A percentile compares a stretch with the other conserved stretches of the same genome.
Conservation (phyloP, 495 filamentous ascomycete species). For the Podospora pseudocomata region DNA sequence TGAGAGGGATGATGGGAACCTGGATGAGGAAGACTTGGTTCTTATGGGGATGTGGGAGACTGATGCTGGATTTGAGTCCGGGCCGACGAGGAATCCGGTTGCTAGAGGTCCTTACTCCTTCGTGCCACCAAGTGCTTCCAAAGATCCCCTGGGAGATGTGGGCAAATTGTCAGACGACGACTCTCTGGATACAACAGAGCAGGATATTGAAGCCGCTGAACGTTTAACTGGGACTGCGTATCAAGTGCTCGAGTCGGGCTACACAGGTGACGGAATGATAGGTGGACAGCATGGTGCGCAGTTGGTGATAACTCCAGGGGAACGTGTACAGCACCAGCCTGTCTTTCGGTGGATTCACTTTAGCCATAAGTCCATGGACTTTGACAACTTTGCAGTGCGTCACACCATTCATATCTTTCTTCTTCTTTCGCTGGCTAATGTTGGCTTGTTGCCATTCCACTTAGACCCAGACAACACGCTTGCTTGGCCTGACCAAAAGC, state of each 20-base stretch:
- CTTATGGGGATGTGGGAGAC: background rate
- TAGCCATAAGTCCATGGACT: slow-evolving; percentile 9
- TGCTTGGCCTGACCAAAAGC: slow-evolving; percentile 4
- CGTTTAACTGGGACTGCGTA: background rate
- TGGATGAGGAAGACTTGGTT: background rate
- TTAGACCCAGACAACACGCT: background rate
- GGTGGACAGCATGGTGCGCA: background rate
- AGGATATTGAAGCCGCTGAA: background rate
- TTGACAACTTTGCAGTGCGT: slow-evolving; percentile 8
- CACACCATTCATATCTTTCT: background rate
- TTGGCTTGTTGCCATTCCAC: background rate
- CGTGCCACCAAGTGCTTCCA: background rate
- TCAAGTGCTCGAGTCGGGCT: slow-evolving; percentile 8
- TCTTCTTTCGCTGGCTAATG: background rate
- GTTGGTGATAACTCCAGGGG: background rate
- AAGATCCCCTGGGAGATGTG: background rate
- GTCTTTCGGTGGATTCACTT: slow-evolving; percentile 17
- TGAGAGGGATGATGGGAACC: background rate
- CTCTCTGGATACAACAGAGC: background rate
- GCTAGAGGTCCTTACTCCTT: background rate
- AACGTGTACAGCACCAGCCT: background rate
- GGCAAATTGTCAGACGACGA: background rate
- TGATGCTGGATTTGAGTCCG: background rate
- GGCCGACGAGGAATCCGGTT: background rate
- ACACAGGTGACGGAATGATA: slow-evolving; percentile 10